phyloP scores from a whole-genome alignment of 2,329 filamentous ascomycete genomes.

The Ceratocystis variospora region DNA sequence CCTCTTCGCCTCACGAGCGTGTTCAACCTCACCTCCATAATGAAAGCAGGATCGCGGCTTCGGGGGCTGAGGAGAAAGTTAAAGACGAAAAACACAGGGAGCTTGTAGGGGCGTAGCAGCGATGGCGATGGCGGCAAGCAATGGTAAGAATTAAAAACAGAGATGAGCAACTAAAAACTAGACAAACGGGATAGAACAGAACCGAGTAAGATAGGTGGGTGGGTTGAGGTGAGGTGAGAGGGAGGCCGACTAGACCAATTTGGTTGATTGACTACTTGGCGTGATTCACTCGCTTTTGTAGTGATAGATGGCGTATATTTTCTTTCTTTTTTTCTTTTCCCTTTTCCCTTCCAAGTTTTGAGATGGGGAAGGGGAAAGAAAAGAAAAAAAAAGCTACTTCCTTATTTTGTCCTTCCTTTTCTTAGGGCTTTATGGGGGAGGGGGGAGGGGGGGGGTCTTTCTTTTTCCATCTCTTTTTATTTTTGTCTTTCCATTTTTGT shows the following conservation, averaged over 20 bases:
- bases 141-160: not conserved
- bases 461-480: not conserved
- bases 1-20: slow-evolving; percentile 14
- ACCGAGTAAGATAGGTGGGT: not conserved
- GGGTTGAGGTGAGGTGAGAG: not conserved
- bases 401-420: not conserved
- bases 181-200: not conserved
- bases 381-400: not conserved
- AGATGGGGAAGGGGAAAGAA: not conserved
- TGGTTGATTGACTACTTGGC: no score
- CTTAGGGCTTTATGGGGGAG: not conserved
- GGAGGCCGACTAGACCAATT: no score
- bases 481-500: not conserved
- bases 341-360: not conserved
- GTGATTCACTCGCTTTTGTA: not conserved
- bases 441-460: no score
- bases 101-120: not conserved
- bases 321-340: not conserved
- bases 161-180: not conserved
- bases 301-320: not conserved
- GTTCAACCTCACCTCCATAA: slow-evolving; percentile 17
- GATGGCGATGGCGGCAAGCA: not conserved
- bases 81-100: slow-evolving; percentile 3
- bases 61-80: slow-evolving; percentile 10
- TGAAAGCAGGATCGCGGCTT: slow-evolving; percentile 13